phyloP scores from a whole-genome alignment of 352 stramenopile genomes.

The Phytopythium ostracodes region DNA sequence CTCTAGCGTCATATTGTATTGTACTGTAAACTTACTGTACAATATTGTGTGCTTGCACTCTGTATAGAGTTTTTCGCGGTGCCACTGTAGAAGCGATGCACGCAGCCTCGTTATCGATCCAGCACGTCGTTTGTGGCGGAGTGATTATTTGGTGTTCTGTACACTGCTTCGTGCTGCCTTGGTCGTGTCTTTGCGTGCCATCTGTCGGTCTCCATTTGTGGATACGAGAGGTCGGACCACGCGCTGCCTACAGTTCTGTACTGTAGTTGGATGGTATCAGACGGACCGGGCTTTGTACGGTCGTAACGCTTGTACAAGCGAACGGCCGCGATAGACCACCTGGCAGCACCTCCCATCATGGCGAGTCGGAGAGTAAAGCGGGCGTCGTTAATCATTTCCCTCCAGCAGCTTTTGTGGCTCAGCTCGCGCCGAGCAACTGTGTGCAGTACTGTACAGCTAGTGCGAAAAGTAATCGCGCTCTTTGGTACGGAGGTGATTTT shows the following conservation, averaged over 20 bases:
- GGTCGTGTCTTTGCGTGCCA: neutral
- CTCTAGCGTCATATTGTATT: neutral
- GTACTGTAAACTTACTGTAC: no score
- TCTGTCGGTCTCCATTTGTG: conserved; percentile 1
- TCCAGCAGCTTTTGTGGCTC: neutral
- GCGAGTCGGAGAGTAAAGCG: neutral
- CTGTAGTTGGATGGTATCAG: neutral
- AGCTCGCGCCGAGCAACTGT: neutral
- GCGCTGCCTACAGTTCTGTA: no score
- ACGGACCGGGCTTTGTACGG: neutral
- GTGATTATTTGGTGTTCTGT: neutral
- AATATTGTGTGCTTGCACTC: no score
- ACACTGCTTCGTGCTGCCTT: neutral
- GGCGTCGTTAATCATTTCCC: neutral
- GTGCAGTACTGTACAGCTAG: neutral
- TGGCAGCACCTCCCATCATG: neutral
- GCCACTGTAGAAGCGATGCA: conserved; percentile 1
- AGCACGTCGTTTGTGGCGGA: neutral
- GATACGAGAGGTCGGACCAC: neutral
- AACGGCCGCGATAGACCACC: neutral
- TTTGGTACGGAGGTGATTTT: no score
- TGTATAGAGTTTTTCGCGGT: neutral
- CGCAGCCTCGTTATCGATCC: neutral
- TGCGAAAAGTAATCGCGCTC: no score
- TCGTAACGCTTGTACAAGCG: neutral